These are phyloP conservation scores for Phytophthora meadii DNA, from an alignment of 352 stramenopile species.

Conservation along the genomic window DNA sequence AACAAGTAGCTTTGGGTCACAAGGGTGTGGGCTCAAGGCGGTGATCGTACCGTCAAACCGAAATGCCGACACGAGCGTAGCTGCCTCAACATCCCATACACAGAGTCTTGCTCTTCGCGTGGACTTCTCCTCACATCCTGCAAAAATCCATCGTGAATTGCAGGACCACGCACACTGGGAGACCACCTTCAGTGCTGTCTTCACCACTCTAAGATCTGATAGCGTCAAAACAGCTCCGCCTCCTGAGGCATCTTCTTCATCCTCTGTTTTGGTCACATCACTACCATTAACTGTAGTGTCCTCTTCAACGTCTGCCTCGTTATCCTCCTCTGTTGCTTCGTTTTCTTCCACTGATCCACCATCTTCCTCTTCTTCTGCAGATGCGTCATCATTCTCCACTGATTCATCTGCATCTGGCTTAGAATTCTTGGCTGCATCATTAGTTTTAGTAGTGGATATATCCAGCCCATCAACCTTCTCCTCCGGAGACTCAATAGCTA, in stretches of 20 bases:
- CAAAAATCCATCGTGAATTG: slow-evolving; percentile 64
- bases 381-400: slow-evolving; percentile 45
- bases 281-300: slow-evolving; percentile 19
- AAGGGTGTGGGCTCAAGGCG: slow-evolving; percentile 59
- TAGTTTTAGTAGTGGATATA: slow-evolving; percentile 1
- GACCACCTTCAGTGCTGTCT: slow-evolving; percentile 67
- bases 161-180: slow-evolving; percentile 73
- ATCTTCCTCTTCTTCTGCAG: slow-evolving; percentile 51
- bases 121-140: slow-evolving; percentile 73
- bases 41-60: slow-evolving; percentile 68
- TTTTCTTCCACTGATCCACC: slow-evolving; percentile 43
- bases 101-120: slow-evolving; percentile 62
- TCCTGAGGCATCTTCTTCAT: slow-evolving; percentile 15
- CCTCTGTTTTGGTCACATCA: slow-evolving; percentile 27
- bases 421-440: slow-evolving; percentile 17
- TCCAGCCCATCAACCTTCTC: slow-evolving; percentile 7
- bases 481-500: slow-evolving; percentile 28
- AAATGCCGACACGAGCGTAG: slow-evolving; percentile 64
- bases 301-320: slow-evolving; percentile 39
- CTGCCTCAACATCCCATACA: slow-evolving; percentile 71
- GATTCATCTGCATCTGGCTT: slow-evolving; percentile 43
- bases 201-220: slow-evolving; percentile 60
- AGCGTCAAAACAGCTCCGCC: slow-evolving; percentile 40
- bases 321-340: slow-evolving; percentile 39
- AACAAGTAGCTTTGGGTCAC: slow-evolving; percentile 57